These are phyloP conservation scores for Candida sphagnicola DNA, from an alignment of 805 yeast species.

Conservation along the genomic window DNA sequence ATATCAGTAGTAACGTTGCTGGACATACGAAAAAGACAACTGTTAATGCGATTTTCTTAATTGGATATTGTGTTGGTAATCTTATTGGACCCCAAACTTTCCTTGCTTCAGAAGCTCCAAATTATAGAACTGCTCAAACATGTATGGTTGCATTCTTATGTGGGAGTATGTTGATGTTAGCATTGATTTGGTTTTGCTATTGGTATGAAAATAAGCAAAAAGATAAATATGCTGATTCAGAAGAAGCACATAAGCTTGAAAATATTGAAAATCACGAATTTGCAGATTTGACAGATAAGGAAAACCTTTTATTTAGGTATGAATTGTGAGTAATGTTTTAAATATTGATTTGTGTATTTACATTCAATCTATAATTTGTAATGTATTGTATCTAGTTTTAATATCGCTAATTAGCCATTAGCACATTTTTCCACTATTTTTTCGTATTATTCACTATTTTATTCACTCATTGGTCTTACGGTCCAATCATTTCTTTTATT, in stretches of 20 bases:
- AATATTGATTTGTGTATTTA: no score
- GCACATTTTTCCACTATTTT: no score
- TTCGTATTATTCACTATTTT: no score
- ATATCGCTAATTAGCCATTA: no score
- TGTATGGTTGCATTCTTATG: constrained; percentile 34
- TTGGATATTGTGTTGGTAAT: constrained; percentile 54
- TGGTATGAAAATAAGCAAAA: constrained; percentile 33
- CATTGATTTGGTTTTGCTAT: constrained; percentile 23
- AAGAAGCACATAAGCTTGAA: constrained; percentile 16
- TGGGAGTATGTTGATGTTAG: constrained; percentile 22
- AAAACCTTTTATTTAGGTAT: constrained; percentile 54
- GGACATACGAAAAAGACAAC: constrained; percentile 57
- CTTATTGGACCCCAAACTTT: constrained; percentile 54
- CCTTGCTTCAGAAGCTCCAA: constrained; percentile 39
- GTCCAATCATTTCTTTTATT: no score
- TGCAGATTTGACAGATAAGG: constrained; percentile 51
- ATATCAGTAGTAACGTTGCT: constrained; percentile 45
- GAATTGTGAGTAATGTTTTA: no score
- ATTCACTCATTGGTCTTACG: no score
- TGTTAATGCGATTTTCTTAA: constrained; percentile 40
- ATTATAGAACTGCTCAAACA: constrained; percentile 37
- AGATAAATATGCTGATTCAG: constrained; percentile 15
- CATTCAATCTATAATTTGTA: no score
- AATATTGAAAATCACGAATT: constrained; percentile 40
- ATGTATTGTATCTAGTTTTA: no score